These are phyloP conservation scores for Pseudonitzschia delicatissima DNA, from an alignment of 108 stramenopile genomes.

Conservation along the genomic window DNA sequence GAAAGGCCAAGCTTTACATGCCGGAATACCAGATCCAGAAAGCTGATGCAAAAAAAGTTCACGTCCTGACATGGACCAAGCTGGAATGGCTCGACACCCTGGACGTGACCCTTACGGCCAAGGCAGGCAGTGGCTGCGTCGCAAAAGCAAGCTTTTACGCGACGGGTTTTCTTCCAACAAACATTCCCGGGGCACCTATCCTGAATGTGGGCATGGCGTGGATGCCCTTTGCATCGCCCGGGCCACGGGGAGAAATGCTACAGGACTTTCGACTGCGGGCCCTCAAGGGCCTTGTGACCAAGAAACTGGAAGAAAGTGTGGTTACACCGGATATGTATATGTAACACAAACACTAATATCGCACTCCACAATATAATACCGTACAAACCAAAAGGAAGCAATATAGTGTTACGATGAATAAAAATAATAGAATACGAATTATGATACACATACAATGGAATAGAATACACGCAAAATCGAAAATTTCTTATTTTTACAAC, in stretches of 20 bases:
- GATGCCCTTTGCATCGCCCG: conserved; percentile 27
- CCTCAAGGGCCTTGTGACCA: conserved; percentile 10
- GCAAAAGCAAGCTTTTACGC: conserved; percentile 29
- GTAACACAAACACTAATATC: no score
- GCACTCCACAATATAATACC: no score
- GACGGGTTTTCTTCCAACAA: conserved; percentile 28
- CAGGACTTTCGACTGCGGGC: conserved; percentile 18
- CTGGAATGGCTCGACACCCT: conserved; percentile 26
- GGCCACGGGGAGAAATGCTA: conserved; percentile 21
- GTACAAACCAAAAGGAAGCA: no score
- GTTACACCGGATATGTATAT: background rate
- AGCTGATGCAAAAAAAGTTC: conserved; percentile 15
- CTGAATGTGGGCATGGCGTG: conserved; percentile 14
- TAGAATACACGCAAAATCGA: no score
- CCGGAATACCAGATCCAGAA: conserved; percentile 10
- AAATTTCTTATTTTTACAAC: no score
- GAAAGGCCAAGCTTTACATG: conserved; percentile 17
- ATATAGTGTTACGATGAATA: no score
- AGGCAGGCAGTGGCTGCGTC: background rate
- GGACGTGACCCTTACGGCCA: conserved; percentile 9
- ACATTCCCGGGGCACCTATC: conserved; percentile 21
- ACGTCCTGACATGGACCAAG: conserved; percentile 28
- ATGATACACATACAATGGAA: no score
- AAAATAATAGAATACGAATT: no score
- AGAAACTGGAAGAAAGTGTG: conserved; percentile 13